phyloP scores from a whole-genome alignment of 805 yeast genomes.

The Cyberlindnera amylophila region DNA sequence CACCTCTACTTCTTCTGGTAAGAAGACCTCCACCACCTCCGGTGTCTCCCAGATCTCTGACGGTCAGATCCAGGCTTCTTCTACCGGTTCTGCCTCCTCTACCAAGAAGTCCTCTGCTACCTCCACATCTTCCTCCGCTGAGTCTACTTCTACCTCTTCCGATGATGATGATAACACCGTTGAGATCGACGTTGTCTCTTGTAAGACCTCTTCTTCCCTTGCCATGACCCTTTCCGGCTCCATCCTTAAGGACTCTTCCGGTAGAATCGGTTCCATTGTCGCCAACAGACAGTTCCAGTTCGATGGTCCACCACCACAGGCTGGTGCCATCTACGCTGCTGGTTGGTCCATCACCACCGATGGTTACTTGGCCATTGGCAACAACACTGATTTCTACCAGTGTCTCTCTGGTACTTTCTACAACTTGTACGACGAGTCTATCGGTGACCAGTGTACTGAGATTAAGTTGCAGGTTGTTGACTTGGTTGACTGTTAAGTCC shows the following conservation, averaged over 20 bases:
- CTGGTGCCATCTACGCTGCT: conserved; percentile 66
- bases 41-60: conserved; percentile 20
- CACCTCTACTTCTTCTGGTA: conserved; percentile 24
- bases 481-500: conserved; percentile 45
- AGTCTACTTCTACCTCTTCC: conserved; percentile 41
- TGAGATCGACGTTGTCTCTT: conserved; percentile 33
- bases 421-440: conserved; percentile 66
- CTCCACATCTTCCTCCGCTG: conserved; percentile 29
- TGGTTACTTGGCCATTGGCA: conserved; percentile 62
- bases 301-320: conserved; percentile 86
- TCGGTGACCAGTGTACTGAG: conserved; percentile 60
- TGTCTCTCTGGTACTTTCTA: conserved; percentile 74
- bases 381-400: conserved; percentile 59
- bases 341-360: conserved; percentile 59
- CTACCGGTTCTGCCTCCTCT: conserved; percentile 46
- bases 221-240: conserved; percentile 49
- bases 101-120: conserved; percentile 44
- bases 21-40: conserved; percentile 28
- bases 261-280: conserved; percentile 76
- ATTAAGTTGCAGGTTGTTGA: conserved; percentile 58
- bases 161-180: conserved; percentile 16
- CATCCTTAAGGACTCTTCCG: conserved; percentile 52
- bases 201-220: conserved; percentile 46
- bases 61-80: conserved; percentile 24
- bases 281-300: conserved; percentile 84